phyloP scores from a whole-genome alignment of 805 yeast species.

The Jamesozyma jinghongensis region DNA sequence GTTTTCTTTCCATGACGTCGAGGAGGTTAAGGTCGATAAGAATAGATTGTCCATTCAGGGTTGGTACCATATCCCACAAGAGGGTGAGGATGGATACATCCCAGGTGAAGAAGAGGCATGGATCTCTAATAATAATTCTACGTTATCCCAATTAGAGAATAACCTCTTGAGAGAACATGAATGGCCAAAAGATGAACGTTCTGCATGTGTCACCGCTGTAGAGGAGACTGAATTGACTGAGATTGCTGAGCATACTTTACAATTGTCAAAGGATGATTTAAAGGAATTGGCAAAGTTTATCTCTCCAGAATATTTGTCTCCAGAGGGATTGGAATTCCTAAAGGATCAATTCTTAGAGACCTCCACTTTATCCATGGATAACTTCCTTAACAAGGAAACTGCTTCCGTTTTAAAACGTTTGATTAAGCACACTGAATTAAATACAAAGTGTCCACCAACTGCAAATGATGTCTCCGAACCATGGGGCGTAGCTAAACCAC shows the following conservation, averaged over 20 bases:
- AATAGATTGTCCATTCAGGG: slow-evolving; percentile 93
- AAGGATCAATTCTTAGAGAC: slow-evolving; percentile 51
- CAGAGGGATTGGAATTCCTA: slow-evolving; percentile 34
- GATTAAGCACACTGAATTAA: slow-evolving; percentile 52
- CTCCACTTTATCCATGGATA: slow-evolving; percentile 57
- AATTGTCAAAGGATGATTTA: slow-evolving; percentile 35
- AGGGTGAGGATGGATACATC: slow-evolving; percentile 77
- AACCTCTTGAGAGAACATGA: slow-evolving; percentile 71
- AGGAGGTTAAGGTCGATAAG: slow-evolving; percentile 86
- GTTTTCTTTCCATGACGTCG: slow-evolving; percentile 93
- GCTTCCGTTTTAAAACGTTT: slow-evolving; percentile 38
- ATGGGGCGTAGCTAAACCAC: slow-evolving; percentile 89
- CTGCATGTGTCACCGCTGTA: neutral
- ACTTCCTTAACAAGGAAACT: slow-evolving; percentile 51
- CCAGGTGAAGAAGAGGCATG: slow-evolving; percentile 68
- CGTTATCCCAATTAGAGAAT: slow-evolving; percentile 70
- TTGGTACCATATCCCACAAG: slow-evolving; percentile 97
- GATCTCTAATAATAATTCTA: slow-evolving; percentile 57
- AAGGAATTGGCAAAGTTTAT: slow-evolving; percentile 46
- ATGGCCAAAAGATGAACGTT: slow-evolving; percentile 60
- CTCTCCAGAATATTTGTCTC: slow-evolving; percentile 42
- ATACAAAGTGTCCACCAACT: slow-evolving; percentile 47
- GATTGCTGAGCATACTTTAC: slow-evolving; percentile 8
- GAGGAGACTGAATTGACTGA: slow-evolving; percentile 1
- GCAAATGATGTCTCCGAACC: slow-evolving; percentile 53